Base-by-base conservation (phyloP, 768 basidiomycete species). In the Multifurca ochricompacta region DNA sequence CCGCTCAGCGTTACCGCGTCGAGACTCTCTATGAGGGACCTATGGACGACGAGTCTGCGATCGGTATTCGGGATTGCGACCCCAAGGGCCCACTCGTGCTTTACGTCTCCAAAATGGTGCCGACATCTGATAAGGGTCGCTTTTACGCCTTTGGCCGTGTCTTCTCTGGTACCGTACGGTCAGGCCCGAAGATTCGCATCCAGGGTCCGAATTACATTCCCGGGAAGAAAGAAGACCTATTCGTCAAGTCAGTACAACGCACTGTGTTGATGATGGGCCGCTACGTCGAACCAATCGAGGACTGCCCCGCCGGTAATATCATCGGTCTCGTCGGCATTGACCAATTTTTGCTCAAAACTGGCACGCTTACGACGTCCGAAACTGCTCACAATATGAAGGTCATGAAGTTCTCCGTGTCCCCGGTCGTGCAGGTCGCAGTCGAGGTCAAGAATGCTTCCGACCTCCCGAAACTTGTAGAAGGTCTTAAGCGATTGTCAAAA, bases 91-190 rank as follows among this genome's bases (percentile, higher is more conserved):
- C 96, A 61, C 87, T 99, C 59, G 93, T 98, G 68, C 82, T 95
- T 60, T 99, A 99, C 74, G 79, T 99, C 74, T 98, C 96, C 63
- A 98, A 98, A 84, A 98, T 99, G 96, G 96, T 98, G 65, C 96
- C 96, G 59, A 97, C 96, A 37, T 96, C 96, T 63, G 96, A 99
- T 73, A 98, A 98, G 76, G 96, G 96, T 67, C 93, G 96, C 58
- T 99, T 98, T 88, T 98, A 98, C 73, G 96, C 96, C 58, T 99
- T 99, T 72, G 96, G 96, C 73, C 96, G 96, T 81, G 86, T 99
- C 76, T 99, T 99, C 81, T 90, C 96, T 60, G 96, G 96, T 67
- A 98, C 93, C 59, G 93, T 98, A 67, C 85, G 82, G 63, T 82
- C 96, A 53, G 96, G 96, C 52, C 96, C 96, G 67, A 99, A 99